phyloP scores from a whole-genome alignment of 306 rosid species.

The Lagenaria siceraria region DNA sequence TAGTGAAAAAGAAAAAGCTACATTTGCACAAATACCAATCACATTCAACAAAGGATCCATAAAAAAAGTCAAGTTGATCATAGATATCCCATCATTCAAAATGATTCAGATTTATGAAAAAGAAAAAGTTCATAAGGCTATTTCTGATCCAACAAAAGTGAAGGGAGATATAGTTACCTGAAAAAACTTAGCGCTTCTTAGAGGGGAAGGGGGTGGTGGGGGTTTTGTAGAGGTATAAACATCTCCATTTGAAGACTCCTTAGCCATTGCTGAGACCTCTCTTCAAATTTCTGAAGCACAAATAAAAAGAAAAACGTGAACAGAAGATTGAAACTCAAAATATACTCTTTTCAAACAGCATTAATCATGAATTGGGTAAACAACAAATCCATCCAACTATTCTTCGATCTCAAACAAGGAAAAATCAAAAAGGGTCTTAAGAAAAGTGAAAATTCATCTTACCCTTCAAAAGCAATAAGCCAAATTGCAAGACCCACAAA shows the following conservation, averaged over 20 bases:
- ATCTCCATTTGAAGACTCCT: conserved; percentile 36
- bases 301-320: background rate
- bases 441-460: background rate
- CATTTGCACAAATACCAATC: background rate
- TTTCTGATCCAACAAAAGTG: too few species aligned
- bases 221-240: conserved; percentile 23
- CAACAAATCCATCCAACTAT: background rate
- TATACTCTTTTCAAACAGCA: background rate
- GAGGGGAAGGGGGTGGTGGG: conserved; percentile 46
- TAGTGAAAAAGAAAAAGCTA: background rate
- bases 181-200: conserved; percentile 42
- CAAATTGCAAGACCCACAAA: background rate
- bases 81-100: background rate
- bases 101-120: too few species aligned
- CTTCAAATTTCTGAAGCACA: conserved; percentile 15
- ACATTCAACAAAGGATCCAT: background rate
- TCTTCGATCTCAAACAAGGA: background rate
- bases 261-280: conserved; percentile 26
- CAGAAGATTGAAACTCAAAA: background rate
- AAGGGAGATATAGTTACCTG: conserved; percentile 21
- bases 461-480: background rate
- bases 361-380: background rate
- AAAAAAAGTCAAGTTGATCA: background rate
- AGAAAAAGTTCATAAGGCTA: too few species aligned
- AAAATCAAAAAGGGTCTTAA: background rate